Conservation (phyloP, 371 early-diverging fungal genomes). For the Conidiobolus incongruus region DNA sequence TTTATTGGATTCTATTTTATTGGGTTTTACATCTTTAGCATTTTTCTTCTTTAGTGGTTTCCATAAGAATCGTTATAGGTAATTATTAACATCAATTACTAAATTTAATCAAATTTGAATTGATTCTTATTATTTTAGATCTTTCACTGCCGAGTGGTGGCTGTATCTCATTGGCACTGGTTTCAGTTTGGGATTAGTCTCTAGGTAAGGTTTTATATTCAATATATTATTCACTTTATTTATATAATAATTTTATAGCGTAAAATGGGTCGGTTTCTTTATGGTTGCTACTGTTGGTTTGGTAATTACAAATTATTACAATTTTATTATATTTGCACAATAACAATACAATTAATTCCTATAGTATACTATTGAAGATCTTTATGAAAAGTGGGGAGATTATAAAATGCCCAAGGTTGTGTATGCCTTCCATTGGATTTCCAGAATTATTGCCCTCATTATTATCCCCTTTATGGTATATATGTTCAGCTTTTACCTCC, state of each 20-base stretch:
- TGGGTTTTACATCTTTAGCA: slow-evolving; percentile 79
- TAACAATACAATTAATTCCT: too few species aligned
- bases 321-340: too few species aligned
- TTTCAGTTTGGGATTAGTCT: slow-evolving; percentile 68
- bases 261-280: slow-evolving; percentile 99
- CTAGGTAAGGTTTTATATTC: too few species aligned
- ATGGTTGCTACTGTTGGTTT: slow-evolving; percentile 86
- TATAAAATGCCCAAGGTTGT: slow-evolving; percentile 32
- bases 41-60: slow-evolving; percentile 53
- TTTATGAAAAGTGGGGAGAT: slow-evolving; percentile 86
- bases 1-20: slow-evolving; percentile 91
- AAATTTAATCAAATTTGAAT: too few species aligned
- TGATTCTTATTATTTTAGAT: too few species aligned
- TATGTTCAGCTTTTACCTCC: slow-evolving; percentile 66
- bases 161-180: slow-evolving; percentile 77
- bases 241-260: too few species aligned
- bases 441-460: slow-evolving; percentile 62
- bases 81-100: too few species aligned
- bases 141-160: slow-evolving; percentile 74
- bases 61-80: slow-evolving; percentile 39
- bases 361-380: slow-evolving; percentile 82
- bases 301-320: too few species aligned
- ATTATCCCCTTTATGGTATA: slow-evolving; percentile 75
- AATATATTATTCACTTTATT: too few species aligned
- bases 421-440: slow-evolving; percentile 56